Evolutionary conservation across 225 moss, liverwort and hornwort genomes (phyloP).

Genomic region (Physcomitrium patens): DNA sequence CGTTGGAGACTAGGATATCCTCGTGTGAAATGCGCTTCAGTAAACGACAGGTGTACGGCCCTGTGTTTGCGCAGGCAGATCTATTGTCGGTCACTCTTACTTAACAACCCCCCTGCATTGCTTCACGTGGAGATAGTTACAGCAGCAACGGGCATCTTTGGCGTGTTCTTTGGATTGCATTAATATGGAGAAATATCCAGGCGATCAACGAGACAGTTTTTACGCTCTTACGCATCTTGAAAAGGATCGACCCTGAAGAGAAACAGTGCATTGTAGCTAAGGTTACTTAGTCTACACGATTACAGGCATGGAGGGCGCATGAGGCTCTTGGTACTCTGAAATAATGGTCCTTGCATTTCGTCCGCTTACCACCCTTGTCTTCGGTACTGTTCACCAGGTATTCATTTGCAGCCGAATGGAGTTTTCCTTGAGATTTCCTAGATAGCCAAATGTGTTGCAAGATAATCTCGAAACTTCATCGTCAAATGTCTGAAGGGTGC

Average conservation of each 20-base stretch:
- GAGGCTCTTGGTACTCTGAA: not conserved
- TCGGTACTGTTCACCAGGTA: conserved; percentile 32
- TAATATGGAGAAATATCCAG: conserved; percentile 6
- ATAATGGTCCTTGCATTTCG: conserved; percentile 19
- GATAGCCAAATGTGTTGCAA: not conserved
- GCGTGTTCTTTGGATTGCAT: conserved; percentile 29
- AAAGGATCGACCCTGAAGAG: not conserved
- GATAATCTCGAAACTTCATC: not conserved
- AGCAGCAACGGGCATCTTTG: conserved; percentile 17
- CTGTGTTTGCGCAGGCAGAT: conserved; percentile 22
- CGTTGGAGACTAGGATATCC: conserved; percentile 15
- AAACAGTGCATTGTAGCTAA: conserved; percentile 25
- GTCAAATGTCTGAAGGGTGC: not conserved
- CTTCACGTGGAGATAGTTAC: conserved; percentile 21
- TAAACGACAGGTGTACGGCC: not conserved
- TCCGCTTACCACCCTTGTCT: conserved; percentile 6
- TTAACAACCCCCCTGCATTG: not conserved
- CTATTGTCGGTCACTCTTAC: conserved; percentile 19
- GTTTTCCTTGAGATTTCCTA: not conserved
- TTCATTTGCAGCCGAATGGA: not conserved
- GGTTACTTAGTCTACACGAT: conserved; percentile 29
- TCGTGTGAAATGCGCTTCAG: not conserved
- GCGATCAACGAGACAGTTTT: conserved; percentile 2
- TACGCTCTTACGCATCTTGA: conserved; percentile 11
- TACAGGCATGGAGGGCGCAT: conserved; percentile 19